Conservation (phyloP, 2,329 filamentous ascomycete genomes). For the Epichloe gansuensis region DNA sequence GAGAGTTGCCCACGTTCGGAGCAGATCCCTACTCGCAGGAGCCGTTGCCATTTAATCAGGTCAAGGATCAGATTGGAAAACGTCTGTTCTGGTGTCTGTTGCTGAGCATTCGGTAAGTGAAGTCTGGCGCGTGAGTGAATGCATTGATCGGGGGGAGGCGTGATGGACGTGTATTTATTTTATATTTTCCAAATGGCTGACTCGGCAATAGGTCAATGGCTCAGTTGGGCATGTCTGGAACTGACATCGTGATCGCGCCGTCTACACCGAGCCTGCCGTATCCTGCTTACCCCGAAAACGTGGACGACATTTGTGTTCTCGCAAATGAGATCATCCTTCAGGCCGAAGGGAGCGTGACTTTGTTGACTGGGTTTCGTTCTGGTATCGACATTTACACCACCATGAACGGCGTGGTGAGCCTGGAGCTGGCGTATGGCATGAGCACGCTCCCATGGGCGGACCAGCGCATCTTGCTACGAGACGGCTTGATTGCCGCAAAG, state of each 20-base stretch:
- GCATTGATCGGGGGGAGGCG: background rate
- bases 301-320: conserved; percentile 74
- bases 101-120: conserved; percentile 49
- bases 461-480: conserved; percentile 61
- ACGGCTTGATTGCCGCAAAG: conserved; percentile 60
- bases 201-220: conserved; percentile 48
- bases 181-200: background rate
- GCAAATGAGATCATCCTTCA: conserved; percentile 58
- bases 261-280: conserved; percentile 64
- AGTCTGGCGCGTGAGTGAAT: background rate
- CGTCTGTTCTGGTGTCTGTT: conserved; percentile 78
- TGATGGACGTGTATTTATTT: background rate
- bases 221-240: conserved; percentile 60
- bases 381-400: conserved; percentile 68
- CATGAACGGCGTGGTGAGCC: conserved; percentile 65
- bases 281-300: conserved; percentile 65
- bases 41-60: conserved; percentile 46
- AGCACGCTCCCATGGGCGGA: conserved; percentile 64
- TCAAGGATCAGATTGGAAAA: conserved; percentile 61
- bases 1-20: conserved; percentile 27
- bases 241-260: conserved; percentile 62
- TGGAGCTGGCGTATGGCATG: conserved; percentile 72
- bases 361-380: conserved; percentile 68
- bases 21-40: conserved; percentile 25
- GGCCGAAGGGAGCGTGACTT: conserved; percentile 52